Conservation (phyloP, 2,329 filamentous ascomycete genomes). For the Sarocladium oryzae region DNA sequence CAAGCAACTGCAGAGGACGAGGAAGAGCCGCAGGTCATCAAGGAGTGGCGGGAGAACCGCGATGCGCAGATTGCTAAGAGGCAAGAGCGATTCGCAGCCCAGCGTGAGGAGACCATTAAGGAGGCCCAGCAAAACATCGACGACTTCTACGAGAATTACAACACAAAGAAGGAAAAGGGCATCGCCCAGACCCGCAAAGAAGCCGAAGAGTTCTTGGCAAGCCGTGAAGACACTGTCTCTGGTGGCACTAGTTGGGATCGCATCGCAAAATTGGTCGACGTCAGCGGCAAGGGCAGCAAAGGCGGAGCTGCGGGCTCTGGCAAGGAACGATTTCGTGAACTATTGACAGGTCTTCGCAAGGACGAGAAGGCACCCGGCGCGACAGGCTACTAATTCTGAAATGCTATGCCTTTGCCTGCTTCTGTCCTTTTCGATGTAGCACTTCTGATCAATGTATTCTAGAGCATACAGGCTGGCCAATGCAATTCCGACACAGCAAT, state of each 20-base stretch:
- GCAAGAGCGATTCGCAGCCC: constrained; percentile 72
- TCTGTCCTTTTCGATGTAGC: not conserved
- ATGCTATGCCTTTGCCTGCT: not conserved
- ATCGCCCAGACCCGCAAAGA: constrained; percentile 84
- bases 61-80: constrained; percentile 78
- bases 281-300: constrained; percentile 85
- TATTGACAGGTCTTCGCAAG: constrained; percentile 81
- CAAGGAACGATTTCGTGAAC: constrained; percentile 92
- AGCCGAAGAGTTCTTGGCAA: constrained; percentile 85
- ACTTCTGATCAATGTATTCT: constrained; percentile 5
- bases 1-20: constrained; percentile 57
- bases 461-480: not conserved
- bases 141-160: constrained; percentile 99
- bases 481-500: not conserved
- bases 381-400: constrained; percentile 44
- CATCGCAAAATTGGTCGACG: constrained; percentile 93
- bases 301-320: constrained; percentile 85
- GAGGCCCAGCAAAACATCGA: constrained; percentile 93
- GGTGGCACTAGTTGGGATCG: constrained; percentile 98
- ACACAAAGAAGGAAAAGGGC: constrained; percentile 93
- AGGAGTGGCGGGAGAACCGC: constrained; percentile 86
- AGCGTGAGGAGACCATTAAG: constrained; percentile 79
- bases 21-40: constrained; percentile 82
- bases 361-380: constrained; percentile 78
- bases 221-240: constrained; percentile 84